Evolutionary conservation across 768 basidiomycete species (phyloP), one percentile per base, ranked within the genome.

Genomic region (Chiua virens): DNA sequence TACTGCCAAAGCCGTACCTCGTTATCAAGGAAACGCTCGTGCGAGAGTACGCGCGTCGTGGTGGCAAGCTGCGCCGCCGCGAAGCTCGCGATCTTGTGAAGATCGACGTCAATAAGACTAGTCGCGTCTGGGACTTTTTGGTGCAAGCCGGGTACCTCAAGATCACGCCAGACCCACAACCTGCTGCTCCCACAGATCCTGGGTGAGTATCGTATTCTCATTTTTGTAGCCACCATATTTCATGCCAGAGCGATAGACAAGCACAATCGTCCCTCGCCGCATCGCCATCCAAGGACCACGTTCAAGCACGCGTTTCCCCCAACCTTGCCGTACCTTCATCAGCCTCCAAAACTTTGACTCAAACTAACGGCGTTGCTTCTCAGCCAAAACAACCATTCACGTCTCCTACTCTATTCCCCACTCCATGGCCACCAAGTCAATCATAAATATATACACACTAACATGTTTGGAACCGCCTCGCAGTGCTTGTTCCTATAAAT

Each of bases 21-120:
- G 83, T 89, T 53, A 90, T 98, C 73, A 99, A 99, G 67, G 93
- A 97, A 69, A 92, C 89, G 5, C 81, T 97, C 37, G 86, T 99
- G 25, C 83, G 93, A 28, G 96, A 98, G 73, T 97, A 92, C 60
- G 92, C 91, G 1, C 79, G 92, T 23, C 78, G 93, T 48, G 88
- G 89, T 20, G 95, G 95, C 11, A 89, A 90, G 66, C 77, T 98
- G 39, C 87, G 89, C 43, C 80, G 90, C 27, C 78, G 93, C 47
- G 93, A 97, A 68, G 92, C 93, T 11, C 81, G 90, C 45, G 91
- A 92, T 67, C 75, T 96, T 53, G 86, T 95, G 58, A 93, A 92
- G 70, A 91, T 97, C 55, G 93, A 94, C 65, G 90, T 92, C 54
- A 91, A 92, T 68, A 96, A 97, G 71, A 93, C 91, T 1, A 87